Evolutionary conservation across 805 yeast genomes (phyloP).

Genomic region (Candida coquimbonensis): DNA sequence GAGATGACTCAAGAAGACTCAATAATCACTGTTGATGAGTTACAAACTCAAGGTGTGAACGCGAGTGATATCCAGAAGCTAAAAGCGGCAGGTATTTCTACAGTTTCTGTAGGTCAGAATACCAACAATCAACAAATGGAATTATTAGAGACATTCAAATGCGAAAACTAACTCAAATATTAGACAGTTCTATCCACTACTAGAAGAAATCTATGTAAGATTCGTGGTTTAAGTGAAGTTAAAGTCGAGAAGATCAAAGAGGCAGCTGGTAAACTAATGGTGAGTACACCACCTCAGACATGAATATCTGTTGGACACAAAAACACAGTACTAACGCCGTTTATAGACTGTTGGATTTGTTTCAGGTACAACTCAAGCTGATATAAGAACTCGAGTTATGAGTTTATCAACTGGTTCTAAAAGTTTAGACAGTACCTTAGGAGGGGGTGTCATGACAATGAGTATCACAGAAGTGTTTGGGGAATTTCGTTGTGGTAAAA

Average conservation of each 20-base stretch:
- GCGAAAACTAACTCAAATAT: neutral
- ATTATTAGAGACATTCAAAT: constrained; percentile 17
- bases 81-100: constrained; percentile 59
- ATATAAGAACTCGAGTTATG: constrained; percentile 54
- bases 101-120: constrained; percentile 48
- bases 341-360: constrained; percentile 60
- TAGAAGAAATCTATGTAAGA: constrained; percentile 53
- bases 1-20: constrained; percentile 10
- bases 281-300: constrained; percentile 1
- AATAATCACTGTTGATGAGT: constrained; percentile 35
- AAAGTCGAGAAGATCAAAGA: constrained; percentile 72
- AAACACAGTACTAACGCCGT: neutral
- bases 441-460: constrained; percentile 75
- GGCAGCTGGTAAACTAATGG: constrained; percentile 59
- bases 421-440: constrained; percentile 58
- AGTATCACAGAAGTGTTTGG: constrained; percentile 76
- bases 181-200: constrained; percentile 51
- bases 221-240: constrained; percentile 68
- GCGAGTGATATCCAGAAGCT: constrained; percentile 65
- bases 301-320: neutral
- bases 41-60: constrained; percentile 63
- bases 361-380: constrained; percentile 64
- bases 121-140: neutral
- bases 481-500: constrained; percentile 74
- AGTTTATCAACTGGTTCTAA: constrained; percentile 67